Conservation (phyloP, 2,329 filamentous ascomycete genomes). For the Leptoxyphium fumago region DNA sequence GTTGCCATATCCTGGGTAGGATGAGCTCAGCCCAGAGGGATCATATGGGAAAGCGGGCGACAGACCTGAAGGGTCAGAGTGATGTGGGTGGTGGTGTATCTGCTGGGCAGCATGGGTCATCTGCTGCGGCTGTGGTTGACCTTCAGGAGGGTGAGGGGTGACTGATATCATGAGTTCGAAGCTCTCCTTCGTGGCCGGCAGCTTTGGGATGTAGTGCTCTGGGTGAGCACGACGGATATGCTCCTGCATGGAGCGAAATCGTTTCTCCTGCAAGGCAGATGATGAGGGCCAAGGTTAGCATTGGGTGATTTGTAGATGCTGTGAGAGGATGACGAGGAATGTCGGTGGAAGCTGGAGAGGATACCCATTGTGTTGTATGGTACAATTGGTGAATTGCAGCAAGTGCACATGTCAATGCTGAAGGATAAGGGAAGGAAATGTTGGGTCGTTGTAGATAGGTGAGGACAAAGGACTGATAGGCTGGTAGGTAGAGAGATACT, state of each 20-base stretch:
- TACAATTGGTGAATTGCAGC: background rate
- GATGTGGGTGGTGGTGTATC: constrained; percentile 11
- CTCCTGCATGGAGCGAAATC: constrained; percentile 98
- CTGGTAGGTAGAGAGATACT: constrained; percentile 35
- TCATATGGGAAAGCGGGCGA: constrained; percentile 20
- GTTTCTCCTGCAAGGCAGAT: constrained; percentile 54
- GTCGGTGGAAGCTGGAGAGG: background rate
- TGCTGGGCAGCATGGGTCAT: constrained; percentile 16
- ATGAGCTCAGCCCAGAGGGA: constrained; percentile 16
- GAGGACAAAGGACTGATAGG: constrained; percentile 1
- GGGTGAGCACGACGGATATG: constrained; percentile 95
- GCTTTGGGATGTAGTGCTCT: constrained; percentile 93
- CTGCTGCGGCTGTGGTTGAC: constrained; percentile 11
- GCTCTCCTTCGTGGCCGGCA: constrained; percentile 95
- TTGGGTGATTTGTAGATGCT: background rate
- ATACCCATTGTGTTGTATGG: no score
- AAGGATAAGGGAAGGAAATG: background rate
- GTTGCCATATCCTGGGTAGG: constrained; percentile 19
- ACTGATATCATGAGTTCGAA: constrained; percentile 93
- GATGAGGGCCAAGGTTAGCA: background rate
- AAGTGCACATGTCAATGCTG: background rate
- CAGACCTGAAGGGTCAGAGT: constrained; percentile 23
- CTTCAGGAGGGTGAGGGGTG: constrained; percentile 45
- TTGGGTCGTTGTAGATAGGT: background rate
- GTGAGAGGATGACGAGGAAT: background rate